Base-by-base conservation (phyloP, 495 filamentous ascomycete genomes). In the Daldinia childiae region DNA sequence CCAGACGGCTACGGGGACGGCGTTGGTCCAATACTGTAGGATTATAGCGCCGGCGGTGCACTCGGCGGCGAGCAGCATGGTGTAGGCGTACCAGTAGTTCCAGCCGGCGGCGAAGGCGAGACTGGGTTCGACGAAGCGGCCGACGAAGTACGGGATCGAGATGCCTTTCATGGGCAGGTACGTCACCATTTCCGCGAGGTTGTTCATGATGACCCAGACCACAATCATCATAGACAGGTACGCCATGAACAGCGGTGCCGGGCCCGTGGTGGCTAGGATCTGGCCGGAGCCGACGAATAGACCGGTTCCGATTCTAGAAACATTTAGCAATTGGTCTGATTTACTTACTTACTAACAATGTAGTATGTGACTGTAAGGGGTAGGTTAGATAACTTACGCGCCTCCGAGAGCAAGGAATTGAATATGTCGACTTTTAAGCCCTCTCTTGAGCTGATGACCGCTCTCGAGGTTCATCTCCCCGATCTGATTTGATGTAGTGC, bases 61-160 rank as follows among this genome's bases (percentile, higher is more conserved):
- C 66, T 87, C 85, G 38, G 85, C 85, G 0, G 82, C 83, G 26
- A 86, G 72, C 6, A 85, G 77, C 41, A 86, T 81, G n/a, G 82
- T 71, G 60, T 83, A 84, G 0, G 82, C 80, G 52, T 86, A 84
- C 82, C 82, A 85, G 69, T 84, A 91, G 68, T 93, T 93, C 91
- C 91, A 93, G 15, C 93, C 93, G 73, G 90, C 89, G 41, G 93
- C 90, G 72, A 94, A 94, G 15, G 92, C 92, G 71, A 95, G 80
- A 73, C 89, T 90, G 11, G 88, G 85, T 67, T 93, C 91, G 63
- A 94, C 88, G 62, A 90, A 90, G 54, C 91, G 90, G 62, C 89
- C 82, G 21, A 91, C 91, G 68, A 93, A 93, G 62, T 92, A 83
- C 0, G 84, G 84, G 15, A 89, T 77, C 3, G 84, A 86, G 41